These are phyloP conservation scores for Fagus sylvatica DNA, from an alignment of 306 rosid species.

Conservation along the genomic window DNA sequence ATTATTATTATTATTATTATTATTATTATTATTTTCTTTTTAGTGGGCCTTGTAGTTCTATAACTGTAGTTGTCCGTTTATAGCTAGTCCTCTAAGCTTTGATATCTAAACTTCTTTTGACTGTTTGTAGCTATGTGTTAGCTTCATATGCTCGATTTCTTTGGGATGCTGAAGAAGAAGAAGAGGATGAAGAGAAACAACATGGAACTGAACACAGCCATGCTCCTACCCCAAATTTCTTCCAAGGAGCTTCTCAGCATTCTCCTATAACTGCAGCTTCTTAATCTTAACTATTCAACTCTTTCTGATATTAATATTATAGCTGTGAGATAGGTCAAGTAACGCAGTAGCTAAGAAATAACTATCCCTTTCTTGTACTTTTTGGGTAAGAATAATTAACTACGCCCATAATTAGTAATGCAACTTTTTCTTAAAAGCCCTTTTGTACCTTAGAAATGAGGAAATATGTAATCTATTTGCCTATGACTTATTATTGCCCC, in stretches of 20 bases:
- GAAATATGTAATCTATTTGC: too few species aligned
- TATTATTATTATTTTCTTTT: neutral
- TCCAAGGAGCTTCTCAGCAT: conserved; percentile 41
- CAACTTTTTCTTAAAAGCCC: neutral
- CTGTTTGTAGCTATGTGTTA: conserved; percentile 55
- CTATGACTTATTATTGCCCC: too few species aligned
- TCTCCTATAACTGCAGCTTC: conserved; percentile 54
- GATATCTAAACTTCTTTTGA: conserved; percentile 1
- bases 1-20: too few species aligned
- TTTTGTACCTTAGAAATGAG: neutral
- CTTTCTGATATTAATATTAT: too few species aligned
- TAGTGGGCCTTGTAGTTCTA: neutral
- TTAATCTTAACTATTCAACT: conserved; percentile 16
- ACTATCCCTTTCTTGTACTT: neutral
- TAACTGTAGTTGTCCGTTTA: neutral
- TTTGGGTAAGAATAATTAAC: neutral
- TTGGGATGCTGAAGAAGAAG: conserved; percentile 71
- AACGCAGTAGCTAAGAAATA: conserved; percentile 2
- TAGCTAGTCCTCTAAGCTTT: conserved; percentile 3
- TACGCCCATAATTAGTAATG: too few species aligned
- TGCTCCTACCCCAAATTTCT: conserved; percentile 24
- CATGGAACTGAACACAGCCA: conserved; percentile 31
- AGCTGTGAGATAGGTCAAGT: neutral
- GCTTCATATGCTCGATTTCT: conserved; percentile 84
- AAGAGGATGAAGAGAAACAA: conserved; percentile 33